Evolutionary conservation across 2,329 filamentous ascomycete genomes (phyloP), one percentile per base, ranked within the genome.

Genomic region (Chrysosporium queenslandicum): DNA sequence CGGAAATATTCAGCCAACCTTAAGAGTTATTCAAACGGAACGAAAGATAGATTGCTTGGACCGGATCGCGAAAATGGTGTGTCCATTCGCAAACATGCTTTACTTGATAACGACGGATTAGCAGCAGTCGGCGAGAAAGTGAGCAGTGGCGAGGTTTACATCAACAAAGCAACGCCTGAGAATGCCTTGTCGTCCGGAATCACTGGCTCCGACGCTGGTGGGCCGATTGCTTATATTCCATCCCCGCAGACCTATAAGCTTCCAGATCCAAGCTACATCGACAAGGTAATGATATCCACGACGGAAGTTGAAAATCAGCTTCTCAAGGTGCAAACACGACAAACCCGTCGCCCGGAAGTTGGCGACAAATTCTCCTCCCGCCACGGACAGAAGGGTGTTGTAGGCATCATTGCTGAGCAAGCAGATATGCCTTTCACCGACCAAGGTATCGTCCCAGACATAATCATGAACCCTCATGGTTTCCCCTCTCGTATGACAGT

Each of bases 381-480:
- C 55, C 92, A 98, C 77, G 92, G 92, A 18, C 92, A 98, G 65
- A 98, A 98, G 69, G 92, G 92, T 73, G 92, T 97, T 18, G 89
- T 94, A 1, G 92, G 92, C 53, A 91, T 97, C 61, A 96, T 98
- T 54, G 89, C 91, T 16, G 87, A 95, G 57, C 91, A 97, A 71
- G 89, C 92, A 65, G 92, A 98, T 66, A 86, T 98, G 82, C 92
- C 92, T 0, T 98, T 98, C 72, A 86, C 86, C 32, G 92, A 98
- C 69, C 75, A 78, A 49, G 94, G 92, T 1, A 81, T 98, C 59
- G 85, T 83, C n/a, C 92, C 92, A 0, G 92, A 98, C 69, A 96
- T 98, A 60, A 98, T 98, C 80, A 98, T 98, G 92, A 98, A 98
- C 74, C 92, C 94, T 0, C 92, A 98, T 72, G 92, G 92, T 82